phyloP scores from a whole-genome alignment of 352 stramenopile genomes.

The Thalassiosira gravida region DNA sequence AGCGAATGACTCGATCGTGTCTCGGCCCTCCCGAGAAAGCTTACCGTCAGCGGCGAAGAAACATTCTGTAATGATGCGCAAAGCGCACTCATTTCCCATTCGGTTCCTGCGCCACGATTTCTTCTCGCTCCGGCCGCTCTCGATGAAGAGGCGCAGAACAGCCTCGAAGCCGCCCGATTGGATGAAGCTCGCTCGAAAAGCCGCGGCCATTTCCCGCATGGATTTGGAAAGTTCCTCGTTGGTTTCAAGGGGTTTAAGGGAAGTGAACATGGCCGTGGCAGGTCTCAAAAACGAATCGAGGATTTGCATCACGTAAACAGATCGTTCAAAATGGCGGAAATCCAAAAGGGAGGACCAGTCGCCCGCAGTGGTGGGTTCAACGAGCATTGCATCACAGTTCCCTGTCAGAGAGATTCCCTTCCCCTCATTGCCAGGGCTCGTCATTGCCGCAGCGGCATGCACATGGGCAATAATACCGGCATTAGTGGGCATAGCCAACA shows the following conservation, averaged over 20 bases:
- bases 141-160: constrained; percentile 80
- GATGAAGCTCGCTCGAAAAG: constrained; percentile 80
- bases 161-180: constrained; percentile 81
- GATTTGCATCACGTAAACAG: constrained; percentile 87
- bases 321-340: constrained; percentile 73
- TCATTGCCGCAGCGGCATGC: constrained; percentile 22
- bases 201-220: constrained; percentile 46
- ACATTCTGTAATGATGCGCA: constrained; percentile 85
- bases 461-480: constrained; percentile 66
- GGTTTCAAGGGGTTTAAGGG: constrained; percentile 42
- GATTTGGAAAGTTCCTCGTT: constrained; percentile 34
- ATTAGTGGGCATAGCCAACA: constrained; percentile 84
- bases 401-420: not conserved
- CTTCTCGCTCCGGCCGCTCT: constrained; percentile 51
- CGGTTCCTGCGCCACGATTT: constrained; percentile 61
- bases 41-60: constrained; percentile 58
- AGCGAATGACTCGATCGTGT: constrained; percentile 63
- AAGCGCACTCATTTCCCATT: constrained; percentile 81
- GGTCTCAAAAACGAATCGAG: constrained; percentile 86
- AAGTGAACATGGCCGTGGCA: constrained; percentile 73
- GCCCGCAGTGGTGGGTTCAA: constrained; percentile 52
- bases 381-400: constrained; percentile 68
- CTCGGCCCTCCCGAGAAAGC: constrained; percentile 36
- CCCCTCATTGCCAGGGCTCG: too few species aligned
- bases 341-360: constrained; percentile 82